phyloP scores from a whole-genome alignment of 2,329 filamentous ascomycete species.

The Cercospora sp. region DNA sequence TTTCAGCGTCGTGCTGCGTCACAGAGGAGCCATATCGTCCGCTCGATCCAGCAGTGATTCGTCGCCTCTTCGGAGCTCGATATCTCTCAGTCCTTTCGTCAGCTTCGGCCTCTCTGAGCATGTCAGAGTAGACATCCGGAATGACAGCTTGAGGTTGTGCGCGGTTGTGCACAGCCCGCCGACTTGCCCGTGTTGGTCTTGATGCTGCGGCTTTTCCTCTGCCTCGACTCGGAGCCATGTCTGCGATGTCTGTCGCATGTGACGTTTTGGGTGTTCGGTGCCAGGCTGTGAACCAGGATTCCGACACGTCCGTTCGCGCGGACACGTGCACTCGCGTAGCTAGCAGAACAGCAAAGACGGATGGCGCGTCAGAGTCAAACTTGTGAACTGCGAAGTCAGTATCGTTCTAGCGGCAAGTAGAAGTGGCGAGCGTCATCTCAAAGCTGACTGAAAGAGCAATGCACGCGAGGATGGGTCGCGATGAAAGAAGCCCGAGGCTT shows the following conservation, averaged over 20 bases:
- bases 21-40: not conserved
- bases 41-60: slow-evolving; percentile 13
- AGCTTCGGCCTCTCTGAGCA: slow-evolving; percentile 34
- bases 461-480: not conserved
- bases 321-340: not conserved
- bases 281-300: not conserved
- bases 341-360: not conserved
- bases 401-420: not conserved
- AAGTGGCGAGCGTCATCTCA: not conserved
- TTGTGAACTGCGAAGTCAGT: not conserved
- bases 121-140: slow-evolving; percentile 33
- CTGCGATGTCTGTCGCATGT: not conserved
- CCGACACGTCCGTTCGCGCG: not conserved
- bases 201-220: slow-evolving; percentile 26
- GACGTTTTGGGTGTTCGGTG: not conserved
- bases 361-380: not conserved
- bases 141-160: slow-evolving; percentile 13
- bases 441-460: not conserved
- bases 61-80: slow-evolving; percentile 35
- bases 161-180: slow-evolving; percentile 21
- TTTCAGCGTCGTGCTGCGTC: not conserved
- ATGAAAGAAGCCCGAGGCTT: not conserved
- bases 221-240: slow-evolving; percentile 37
- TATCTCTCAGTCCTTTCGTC: slow-evolving; percentile 18
- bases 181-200: slow-evolving; percentile 7